Evolutionary conservation across 1,139 yeast genomes (phyloP), one percentile per base, ranked within the genome.

Genomic region (Blastobotrys aristatus): DNA sequence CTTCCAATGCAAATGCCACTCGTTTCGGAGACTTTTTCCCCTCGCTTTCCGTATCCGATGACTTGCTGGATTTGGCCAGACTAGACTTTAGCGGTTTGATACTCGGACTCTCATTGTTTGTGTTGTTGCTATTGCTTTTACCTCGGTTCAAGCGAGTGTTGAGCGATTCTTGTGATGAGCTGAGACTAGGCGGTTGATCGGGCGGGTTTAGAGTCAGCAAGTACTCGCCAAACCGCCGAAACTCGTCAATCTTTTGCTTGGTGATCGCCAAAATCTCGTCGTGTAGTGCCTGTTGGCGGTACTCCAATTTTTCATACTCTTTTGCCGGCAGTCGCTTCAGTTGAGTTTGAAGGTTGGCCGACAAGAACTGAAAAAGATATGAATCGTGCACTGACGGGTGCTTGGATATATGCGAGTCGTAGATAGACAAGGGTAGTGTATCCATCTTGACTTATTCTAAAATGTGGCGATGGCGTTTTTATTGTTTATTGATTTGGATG

Each of bases 321-420:
- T 42, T 41, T 22, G 34, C 39, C 11, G 58, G 53, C 31, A 55
- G 46, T 33, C 43, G 44, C 26, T 30, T 41, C 31, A 53, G 41
- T 11, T 50, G 48, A 14, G 48, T 51, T 27, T 53, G 46, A 24
- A 53, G 38, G 27, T 44, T 33, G 8, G 54, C 50, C 11, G 50
- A 42, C 36, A 56, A 47, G 26, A 56, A 55, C 45, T 48, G 53
- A 37, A 52, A 46, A 43, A 56, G 37, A 48, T 54, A 56, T 13
- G 53, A 49, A 6, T 51, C 52, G 16, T 59, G 57, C 22, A 56
- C 50, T 27, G 55, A 50, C 21, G 60, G 60, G 5, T 41, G 38
- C 29, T 47, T 47, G 34, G 35, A 38, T 2, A 22, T 16, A 11
- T 29, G 37, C n/a, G 55, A 38, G 27, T 24, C 27, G 51, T 44